phyloP scores from a whole-genome alignment of 306 rosid species.

The Pueraria montana region DNA sequence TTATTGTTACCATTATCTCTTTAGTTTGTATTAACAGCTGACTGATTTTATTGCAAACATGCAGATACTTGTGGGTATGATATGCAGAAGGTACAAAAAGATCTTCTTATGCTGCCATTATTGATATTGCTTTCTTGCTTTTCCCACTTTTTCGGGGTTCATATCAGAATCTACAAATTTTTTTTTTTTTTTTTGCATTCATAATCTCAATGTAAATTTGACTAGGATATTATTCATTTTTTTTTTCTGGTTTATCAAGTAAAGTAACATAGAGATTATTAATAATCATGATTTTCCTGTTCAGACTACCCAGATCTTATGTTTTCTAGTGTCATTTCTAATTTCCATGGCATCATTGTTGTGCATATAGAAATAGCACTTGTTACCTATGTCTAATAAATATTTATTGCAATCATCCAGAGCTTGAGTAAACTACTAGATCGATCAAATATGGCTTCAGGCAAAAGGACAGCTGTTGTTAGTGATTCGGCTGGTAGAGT shows the following conservation, averaged over 20 bases:
- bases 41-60: conserved; percentile 47
- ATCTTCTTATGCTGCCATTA: conserved; percentile 31
- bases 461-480: conserved; percentile 50
- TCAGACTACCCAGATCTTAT: not conserved
- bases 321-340: conserved; percentile 25
- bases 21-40: conserved; percentile 45
- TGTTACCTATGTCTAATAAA: conserved; percentile 14
- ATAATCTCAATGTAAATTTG: conserved; percentile 17
- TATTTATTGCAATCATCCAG: conserved; percentile 59
- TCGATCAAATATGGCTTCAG: conserved; percentile 47
- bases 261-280: not conserved
- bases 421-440: conserved; percentile 70
- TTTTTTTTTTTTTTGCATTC: not conserved
- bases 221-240: conserved; percentile 8
- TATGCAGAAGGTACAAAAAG: conserved; percentile 76
- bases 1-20: conserved; percentile 30
- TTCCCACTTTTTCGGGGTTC: not conserved
- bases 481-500: conserved; percentile 63
- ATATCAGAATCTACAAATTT: not conserved
- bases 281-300: not conserved
- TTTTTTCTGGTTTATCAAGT: conserved; percentile 21
- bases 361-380: conserved; percentile 35
- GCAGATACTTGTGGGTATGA: conserved; percentile 86
- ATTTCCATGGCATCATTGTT: conserved; percentile 33
- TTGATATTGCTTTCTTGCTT: conserved; percentile 12